Evolutionary conservation across 1,284 basidiomycete genomes (phyloP), one percentile per base, ranked within the genome.

Genomic region (Takashimella koratensis): DNA sequence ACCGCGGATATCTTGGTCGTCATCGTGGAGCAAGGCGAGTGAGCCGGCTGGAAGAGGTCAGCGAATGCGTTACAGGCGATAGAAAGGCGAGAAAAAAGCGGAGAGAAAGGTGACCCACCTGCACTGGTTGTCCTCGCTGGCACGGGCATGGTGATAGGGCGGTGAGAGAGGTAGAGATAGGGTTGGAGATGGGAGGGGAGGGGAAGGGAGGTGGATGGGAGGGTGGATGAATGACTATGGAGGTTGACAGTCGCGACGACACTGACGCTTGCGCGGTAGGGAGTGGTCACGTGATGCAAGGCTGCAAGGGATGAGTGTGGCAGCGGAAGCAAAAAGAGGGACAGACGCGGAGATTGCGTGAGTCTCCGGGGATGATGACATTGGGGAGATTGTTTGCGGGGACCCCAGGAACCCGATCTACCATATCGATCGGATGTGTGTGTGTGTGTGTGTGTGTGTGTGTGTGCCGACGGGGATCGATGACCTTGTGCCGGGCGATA

Each of bases 11-110:
- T 86, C 78, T 30, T 86, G 81, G 62, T 75, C 74, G 61, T 95
- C 90, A 51, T 91, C 87, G 74, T 96, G 84, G 25, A 98, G 83
- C 24, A 97, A 81, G 41, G 90, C 88, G 63, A 97, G 85, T 42
- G 91, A 86, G 64, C 94, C 94, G 61, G 86, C 89, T 70, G 86
- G 4, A 19, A 5, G 19, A n/a, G 16, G 43, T 42, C 27, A 54
- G 53, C 44, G n/a, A 21, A 21, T n/a, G 19, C 39, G 42, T n/a
- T 16, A 19, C 39, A 41, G 49, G 5, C 54, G 49, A 21, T 53
- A 25, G 22, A 19, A 2, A 25, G 5, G 21, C 24, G 1, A n/a
- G 24, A 11, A 16, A 11, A 19, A 20, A 21, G 21, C 21, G 24
- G 44, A 22, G 2, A 0, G 11, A 39, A 2, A 13, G 27, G 21